Conservation (phyloP, 2,329 filamentous ascomycete species). For the Penicillium capsulatum region DNA sequence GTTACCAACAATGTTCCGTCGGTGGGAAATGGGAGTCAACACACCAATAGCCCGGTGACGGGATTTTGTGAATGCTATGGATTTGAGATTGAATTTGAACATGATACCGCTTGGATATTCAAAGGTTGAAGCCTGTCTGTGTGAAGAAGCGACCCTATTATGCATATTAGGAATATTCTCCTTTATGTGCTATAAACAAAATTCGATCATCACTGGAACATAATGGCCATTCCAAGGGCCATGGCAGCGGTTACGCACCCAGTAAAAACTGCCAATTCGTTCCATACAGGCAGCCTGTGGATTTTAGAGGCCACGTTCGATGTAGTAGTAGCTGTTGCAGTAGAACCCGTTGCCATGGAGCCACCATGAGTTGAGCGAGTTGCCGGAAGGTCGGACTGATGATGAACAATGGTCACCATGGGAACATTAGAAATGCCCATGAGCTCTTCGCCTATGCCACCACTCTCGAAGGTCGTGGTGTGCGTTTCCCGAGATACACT, state of each 20-base stretch:
- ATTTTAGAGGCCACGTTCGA: not conserved
- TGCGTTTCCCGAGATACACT: not conserved
- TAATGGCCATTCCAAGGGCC: constrained; percentile 1
- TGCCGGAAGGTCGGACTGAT: constrained; percentile 1
- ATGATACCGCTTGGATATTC: too few relatives aligned
- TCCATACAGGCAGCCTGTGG: not conserved
- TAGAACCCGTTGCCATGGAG: not conserved
- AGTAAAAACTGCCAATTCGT: not conserved
- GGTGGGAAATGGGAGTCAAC: too few relatives aligned
- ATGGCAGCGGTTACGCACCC: not conserved
- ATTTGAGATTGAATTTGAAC: too few relatives aligned
- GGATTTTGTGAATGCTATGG: too few relatives aligned
- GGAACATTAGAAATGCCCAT: not conserved
- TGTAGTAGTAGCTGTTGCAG: not conserved
- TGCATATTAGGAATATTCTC: too few relatives aligned
- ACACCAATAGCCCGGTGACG: too few relatives aligned
- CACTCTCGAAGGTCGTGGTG: not conserved
- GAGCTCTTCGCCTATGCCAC: not conserved
- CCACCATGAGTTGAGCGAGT: not conserved
- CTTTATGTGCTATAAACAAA: too few relatives aligned
- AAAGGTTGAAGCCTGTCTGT: too few relatives aligned
- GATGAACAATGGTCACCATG: constrained; percentile 5
- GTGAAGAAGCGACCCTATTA: too few relatives aligned
- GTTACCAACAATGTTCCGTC: too few relatives aligned
- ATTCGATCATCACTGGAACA: not conserved